Evolutionary conservation across 805 yeast genomes (phyloP), one percentile per base, ranked within the genome.

Genomic region (Candida ipomoeae): DNA sequence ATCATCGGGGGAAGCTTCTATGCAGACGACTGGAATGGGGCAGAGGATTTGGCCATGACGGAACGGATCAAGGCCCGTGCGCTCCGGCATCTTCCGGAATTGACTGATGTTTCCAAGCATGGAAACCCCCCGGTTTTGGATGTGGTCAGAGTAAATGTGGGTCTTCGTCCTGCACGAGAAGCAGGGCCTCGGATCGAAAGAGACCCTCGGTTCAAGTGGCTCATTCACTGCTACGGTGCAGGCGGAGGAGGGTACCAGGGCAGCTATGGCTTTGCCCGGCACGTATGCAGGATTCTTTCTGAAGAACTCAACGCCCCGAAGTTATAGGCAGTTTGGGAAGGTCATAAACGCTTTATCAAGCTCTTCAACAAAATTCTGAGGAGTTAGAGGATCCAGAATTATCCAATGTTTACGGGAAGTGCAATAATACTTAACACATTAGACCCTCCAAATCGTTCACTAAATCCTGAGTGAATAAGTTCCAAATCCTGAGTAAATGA

Each of bases 201-300:
- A 2, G 76, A 72, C 53, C 38, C 56, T 1, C 40, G 52, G 7
- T 46, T 54, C 15, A 43, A 40, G 1, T 70, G 75, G 74, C 60
- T 84, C 20, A 74, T 84, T 21, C 89, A 84, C 63, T 80, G 79
- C 58, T 84, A 84, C 62, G 89, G 89, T 2, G 86, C 88, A 5
- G 62, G 62, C 13, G 61, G 57, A 2, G 63, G 58, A 1, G 62
- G 62, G 3, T 55, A 59, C 48, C 95, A 88, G 69, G 76, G 85
- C 3, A 84, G 88, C 2, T 79, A 77, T 52, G 91, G 89, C 1
- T 74, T 82, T 62, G 81, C 87, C 32, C 56, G 60, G n/a, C 6
- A 23, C n/a, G 26, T 53, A n/a, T 49, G 50, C 26, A 39, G 17
- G 13, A 36, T 52, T 13, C 40, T 47, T 14, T 20, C n/a, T 2